phyloP scores from a whole-genome alignment of 192 early-diverging fungal species.

The Lobosporangium transversale region DNA sequence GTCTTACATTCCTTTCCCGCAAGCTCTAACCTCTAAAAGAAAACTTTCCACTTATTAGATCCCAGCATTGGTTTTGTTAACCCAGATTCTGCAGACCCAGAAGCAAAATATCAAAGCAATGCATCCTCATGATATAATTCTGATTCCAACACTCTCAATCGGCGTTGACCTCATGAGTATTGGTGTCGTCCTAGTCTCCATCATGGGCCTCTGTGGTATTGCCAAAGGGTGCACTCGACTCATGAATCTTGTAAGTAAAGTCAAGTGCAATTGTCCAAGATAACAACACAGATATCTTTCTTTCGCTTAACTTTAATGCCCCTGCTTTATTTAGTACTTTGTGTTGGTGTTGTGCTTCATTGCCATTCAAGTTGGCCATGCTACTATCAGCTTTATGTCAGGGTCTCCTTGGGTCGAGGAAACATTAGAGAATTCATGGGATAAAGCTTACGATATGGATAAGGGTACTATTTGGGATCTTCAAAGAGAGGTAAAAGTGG shows the following conservation, averaged over 20 bases:
- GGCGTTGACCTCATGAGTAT: conserved; percentile 40
- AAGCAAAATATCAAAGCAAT: conserved; percentile 22
- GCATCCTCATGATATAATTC: conserved; percentile 15
- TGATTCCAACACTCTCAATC: conserved; percentile 35
- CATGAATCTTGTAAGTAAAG: conserved; percentile 34
- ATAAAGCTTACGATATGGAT: conserved; percentile 29
- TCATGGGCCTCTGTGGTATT: conserved; percentile 35
- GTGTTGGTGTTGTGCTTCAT: conserved; percentile 31
- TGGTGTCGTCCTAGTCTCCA: conserved; percentile 32
- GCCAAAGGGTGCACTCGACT: conserved; percentile 32
- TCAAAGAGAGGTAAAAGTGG: conserved; percentile 24
- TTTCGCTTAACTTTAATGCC: too few relatives aligned
- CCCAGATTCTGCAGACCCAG: conserved; percentile 29
- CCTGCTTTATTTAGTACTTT: conserved; percentile 52
- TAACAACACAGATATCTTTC: too few relatives aligned
- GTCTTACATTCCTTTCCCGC: too few relatives aligned
- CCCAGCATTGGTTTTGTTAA: conserved; percentile 38
- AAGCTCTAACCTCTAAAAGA: too few relatives aligned
- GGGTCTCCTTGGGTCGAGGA: conserved; percentile 34
- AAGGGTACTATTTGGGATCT: conserved; percentile 31
- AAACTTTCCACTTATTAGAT: too few relatives aligned
- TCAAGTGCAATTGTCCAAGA: too few relatives aligned
- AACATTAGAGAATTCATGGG: conserved; percentile 41
- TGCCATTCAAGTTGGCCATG: conserved; percentile 25
- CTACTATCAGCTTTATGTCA: conserved; percentile 26